These are phyloP conservation scores for Petunia hybrid DNA, from an alignment of 305 asterid genomes.

Conservation along the genomic window DNA sequence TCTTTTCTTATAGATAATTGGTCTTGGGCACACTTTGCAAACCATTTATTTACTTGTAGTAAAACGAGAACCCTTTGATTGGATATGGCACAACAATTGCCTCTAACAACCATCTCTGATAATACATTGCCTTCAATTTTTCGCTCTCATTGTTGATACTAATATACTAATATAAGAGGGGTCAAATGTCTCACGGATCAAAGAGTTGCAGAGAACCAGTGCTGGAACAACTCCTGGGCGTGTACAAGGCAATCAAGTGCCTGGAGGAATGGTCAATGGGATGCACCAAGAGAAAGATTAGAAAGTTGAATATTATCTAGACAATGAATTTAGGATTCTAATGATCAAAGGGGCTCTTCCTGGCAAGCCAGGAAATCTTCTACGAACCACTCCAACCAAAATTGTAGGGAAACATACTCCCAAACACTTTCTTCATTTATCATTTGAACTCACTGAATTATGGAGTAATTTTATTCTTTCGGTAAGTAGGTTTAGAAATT, in stretches of 20 bases:
- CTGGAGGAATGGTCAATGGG: conserved; percentile 84
- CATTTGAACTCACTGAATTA: too few relatives aligned
- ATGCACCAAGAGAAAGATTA: conserved; percentile 76
- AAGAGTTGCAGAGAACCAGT: conserved; percentile 88
- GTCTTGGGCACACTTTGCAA: too few relatives aligned
- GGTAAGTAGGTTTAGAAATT: too few relatives aligned
- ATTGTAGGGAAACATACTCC: conserved; percentile 93
- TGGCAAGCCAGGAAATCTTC: conserved; percentile 97
- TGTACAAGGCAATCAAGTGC: conserved; percentile 98
- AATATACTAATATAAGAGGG: conserved; percentile 53
- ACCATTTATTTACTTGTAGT: too few relatives aligned
- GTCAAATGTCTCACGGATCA: conserved; percentile 91
- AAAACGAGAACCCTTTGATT: too few relatives aligned
- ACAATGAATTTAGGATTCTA: conserved; percentile 72
- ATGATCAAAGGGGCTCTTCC: conserved; percentile 97
- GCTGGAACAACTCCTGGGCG: conserved; percentile 99
- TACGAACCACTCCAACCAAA: conserved; percentile 93
- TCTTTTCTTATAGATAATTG: too few relatives aligned
- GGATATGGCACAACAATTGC: too few relatives aligned
- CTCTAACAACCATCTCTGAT: too few relatives aligned
- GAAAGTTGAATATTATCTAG: conserved; percentile 84
- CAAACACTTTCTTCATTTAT: conserved; percentile 22
- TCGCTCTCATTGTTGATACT: too few relatives aligned
- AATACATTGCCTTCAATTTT: too few relatives aligned
- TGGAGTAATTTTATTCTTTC: too few relatives aligned